phyloP scores from a whole-genome alignment of 345 rosid genomes.

The Salix dunnii region DNA sequence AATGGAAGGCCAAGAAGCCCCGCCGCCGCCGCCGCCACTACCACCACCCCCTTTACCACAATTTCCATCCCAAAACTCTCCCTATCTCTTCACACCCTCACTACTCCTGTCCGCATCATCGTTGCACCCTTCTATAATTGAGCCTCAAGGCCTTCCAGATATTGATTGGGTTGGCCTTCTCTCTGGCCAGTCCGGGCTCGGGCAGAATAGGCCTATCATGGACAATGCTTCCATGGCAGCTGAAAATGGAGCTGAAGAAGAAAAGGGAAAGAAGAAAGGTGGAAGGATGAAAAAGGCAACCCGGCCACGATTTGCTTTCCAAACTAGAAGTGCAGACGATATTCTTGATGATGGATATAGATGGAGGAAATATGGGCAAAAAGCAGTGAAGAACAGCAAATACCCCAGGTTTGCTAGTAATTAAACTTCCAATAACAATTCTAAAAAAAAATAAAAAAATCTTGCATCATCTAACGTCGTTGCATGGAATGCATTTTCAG shows the following conservation, averaged over 20 bases:
- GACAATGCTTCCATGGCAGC: constrained; percentile 12
- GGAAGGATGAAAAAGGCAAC: constrained; percentile 34
- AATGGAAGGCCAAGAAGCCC: constrained; percentile 38
- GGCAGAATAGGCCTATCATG: constrained; percentile 17
- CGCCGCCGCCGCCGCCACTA: constrained; percentile 12
- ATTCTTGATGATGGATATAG: constrained; percentile 74
- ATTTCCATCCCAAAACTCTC: constrained; percentile 20
- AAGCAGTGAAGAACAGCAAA: constrained; percentile 57
- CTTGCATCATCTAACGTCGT: neutral
- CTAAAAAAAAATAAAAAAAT: neutral
- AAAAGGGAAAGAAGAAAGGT: constrained; percentile 32
- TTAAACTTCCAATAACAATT: no score
- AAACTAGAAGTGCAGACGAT: constrained; percentile 62
- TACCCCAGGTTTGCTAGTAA: constrained; percentile 52
- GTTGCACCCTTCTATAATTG: constrained; percentile 16
- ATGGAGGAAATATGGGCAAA: constrained; percentile 76
- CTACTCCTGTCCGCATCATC: constrained; percentile 29
- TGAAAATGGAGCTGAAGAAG: constrained; percentile 23
- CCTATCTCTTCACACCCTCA: constrained; percentile 27
- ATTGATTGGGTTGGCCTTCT: constrained; percentile 55
- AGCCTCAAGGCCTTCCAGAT: constrained; percentile 26
- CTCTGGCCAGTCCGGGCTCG: constrained; percentile 26
- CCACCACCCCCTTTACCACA: constrained; percentile 8
- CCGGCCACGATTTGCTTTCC: constrained; percentile 57
- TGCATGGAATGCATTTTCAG: constrained; percentile 5